Base-by-base conservation (phyloP, 2,329 filamentous ascomycete genomes). In the Dactylonectria estremocensis region DNA sequence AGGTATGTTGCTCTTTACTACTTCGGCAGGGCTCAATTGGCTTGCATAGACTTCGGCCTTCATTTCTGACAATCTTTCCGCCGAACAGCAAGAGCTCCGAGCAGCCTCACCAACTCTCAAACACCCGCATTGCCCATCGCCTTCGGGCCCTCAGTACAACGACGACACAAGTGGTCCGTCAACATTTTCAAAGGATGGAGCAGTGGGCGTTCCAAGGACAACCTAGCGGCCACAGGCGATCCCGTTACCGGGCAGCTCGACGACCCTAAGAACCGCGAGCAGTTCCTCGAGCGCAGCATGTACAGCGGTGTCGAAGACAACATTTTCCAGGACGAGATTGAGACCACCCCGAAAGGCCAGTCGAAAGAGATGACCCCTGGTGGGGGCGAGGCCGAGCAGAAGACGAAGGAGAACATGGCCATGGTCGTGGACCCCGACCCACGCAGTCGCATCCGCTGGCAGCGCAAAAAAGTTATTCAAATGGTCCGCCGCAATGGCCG, bases 401-500 rank as follows among this genome's bases (percentile, higher is more conserved):
- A 82, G 71, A 81, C 81, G 28, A 77, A 76, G 43, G 84, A 85
- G 43, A 86, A 87, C 73, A 88, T 93, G 84, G 87, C 88, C 63
- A 84, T 88, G 64, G 88, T 88, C 31, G 82, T 94, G 53, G 92
- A 97, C 79, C 96, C 96, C 5, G 89, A 92, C 72, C 95, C 95
- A 16, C 82, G 86, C 50, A 87, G 87, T 64, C 89, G 95, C 65
- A 84, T 90, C 61, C 88, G 91, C 65, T 97, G 93, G 90, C 91
- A 97, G 83, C 88, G 93, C 76, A 94, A 92, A 81, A 94, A 95
- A 87, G 89, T 97, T 46, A 92, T 95, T 62, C 90, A 92, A 72
- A 89, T 92, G 80, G 87, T 98, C 55, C 88, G 87, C 59, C 88
- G 88, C 68, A 86, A 92, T 54, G 84, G 82, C 61, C 66, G 73